These are phyloP conservation scores for Lantana camara DNA, from an alignment of 257 asterid species.

Conservation along the genomic window DNA sequence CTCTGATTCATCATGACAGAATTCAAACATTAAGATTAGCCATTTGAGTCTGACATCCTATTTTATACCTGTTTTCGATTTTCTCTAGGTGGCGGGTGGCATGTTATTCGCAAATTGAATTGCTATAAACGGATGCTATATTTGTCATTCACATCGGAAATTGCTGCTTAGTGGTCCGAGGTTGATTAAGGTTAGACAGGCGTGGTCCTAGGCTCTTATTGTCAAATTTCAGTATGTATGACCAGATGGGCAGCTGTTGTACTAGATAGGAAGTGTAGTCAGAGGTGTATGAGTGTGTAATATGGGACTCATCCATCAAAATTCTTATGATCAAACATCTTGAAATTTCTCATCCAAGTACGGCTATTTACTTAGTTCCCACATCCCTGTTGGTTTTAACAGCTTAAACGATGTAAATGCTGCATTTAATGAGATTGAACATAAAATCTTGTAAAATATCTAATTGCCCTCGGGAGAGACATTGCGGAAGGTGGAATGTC, in stretches of 20 bases:
- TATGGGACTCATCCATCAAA: constrained; percentile 19
- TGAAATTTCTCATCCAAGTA: not conserved
- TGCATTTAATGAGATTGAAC: too few species aligned
- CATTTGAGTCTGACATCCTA: constrained; percentile 1
- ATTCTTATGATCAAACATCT: constrained; percentile 25
- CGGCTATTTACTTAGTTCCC: not conserved
- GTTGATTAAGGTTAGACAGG: constrained; percentile 25
- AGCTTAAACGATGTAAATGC: too few species aligned
- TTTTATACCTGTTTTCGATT: constrained; percentile 6
- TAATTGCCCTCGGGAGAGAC: not conserved
- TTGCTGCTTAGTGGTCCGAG: constrained; percentile 25
- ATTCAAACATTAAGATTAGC: not conserved
- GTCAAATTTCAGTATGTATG: constrained; percentile 14
- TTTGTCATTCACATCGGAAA: constrained; percentile 25
- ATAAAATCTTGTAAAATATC: too few species aligned
- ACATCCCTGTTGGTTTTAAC: too few species aligned
- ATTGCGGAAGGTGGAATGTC: constrained; percentile 27
- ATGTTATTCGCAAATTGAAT: constrained; percentile 13
- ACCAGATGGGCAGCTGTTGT: constrained; percentile 24
- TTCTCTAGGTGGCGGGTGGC: constrained; percentile 40
- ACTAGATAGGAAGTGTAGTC: constrained; percentile 20
- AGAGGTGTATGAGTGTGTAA: constrained; percentile 37
- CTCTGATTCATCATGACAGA: not conserved
- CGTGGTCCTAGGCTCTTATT: constrained; percentile 17
- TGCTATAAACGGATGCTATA: constrained; percentile 27